These are phyloP conservation scores for Cladosporium sp. DNA, from an alignment of 2,329 filamentous ascomycete genomes.

Conservation along the genomic window DNA sequence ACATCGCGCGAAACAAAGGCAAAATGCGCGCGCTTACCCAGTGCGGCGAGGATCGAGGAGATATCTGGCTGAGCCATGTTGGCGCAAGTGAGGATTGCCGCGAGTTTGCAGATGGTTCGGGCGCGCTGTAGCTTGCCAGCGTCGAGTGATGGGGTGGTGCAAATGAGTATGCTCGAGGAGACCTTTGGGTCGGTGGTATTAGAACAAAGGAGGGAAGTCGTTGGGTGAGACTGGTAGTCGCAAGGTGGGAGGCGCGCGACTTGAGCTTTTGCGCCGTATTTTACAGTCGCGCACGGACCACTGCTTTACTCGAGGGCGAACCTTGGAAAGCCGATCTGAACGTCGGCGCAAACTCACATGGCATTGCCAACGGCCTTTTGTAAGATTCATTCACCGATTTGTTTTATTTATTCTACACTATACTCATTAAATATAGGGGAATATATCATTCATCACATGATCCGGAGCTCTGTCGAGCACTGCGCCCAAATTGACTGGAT, in stretches of 20 bases:
- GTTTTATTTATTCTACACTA: no score
- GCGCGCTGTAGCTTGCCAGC: neutral
- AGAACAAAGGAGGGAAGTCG: neutral
- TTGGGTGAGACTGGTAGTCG: neutral
- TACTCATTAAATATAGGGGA: no score
- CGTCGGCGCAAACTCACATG: neutral
- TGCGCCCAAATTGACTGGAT: no score
- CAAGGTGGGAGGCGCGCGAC: neutral
- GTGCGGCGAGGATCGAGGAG: slow-evolving; percentile 47
- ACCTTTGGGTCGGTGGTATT: neutral
- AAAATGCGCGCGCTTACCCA: slow-evolving; percentile 34
- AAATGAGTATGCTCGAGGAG: neutral
- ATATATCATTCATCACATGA: no score
- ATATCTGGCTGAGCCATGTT: slow-evolving; percentile 47
- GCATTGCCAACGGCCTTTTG: no score
- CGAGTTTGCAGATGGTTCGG: neutral
- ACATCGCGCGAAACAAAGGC: neutral
- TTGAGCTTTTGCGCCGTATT: neutral
- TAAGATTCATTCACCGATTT: no score
- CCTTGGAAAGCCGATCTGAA: neutral
- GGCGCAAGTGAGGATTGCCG: slow-evolving; percentile 1
- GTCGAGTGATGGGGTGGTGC: neutral
- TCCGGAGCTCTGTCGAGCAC: no score
- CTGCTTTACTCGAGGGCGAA: no score
- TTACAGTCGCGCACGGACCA: neutral